A percentile compares a stretch with the other conserved stretches of the same genome.
Evolutionary conservation across 225 moss, liverwort and hornwort genomes (phyloP).

Genomic region (Bryoerythrophyllum caledonicum): DNA sequence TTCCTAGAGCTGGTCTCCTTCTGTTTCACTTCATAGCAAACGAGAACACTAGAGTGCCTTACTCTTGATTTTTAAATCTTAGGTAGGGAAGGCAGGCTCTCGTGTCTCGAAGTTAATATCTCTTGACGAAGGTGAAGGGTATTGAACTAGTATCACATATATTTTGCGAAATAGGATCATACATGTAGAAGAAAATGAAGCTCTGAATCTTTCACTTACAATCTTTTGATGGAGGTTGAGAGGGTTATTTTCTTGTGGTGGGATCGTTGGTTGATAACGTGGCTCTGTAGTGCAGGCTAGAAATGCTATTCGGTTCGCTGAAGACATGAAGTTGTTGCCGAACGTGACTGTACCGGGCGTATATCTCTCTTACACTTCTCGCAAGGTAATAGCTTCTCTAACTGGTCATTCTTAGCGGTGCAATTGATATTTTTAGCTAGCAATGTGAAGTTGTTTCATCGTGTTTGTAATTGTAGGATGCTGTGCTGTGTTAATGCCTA

Average conservation of each 20-base stretch:
- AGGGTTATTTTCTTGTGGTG: not conserved
- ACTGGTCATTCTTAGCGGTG: conserved; percentile 10
- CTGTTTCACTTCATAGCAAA: not conserved
- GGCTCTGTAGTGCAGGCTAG: conserved; percentile 45
- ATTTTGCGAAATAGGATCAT: not conserved
- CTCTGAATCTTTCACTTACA: not conserved
- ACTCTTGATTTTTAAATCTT: not conserved
- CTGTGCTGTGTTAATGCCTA: conserved; percentile 5
- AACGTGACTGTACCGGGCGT: conserved; percentile 81
- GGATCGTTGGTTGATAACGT: not conserved
- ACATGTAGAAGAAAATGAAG: conserved; percentile 4
- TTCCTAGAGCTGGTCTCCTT: not conserved
- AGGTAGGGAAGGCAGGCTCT: not conserved
- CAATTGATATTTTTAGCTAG: not conserved
- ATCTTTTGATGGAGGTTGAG: not conserved
- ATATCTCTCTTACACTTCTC: conserved; percentile 63
- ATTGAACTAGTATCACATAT: not conserved
- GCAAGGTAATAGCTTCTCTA: conserved; percentile 58
- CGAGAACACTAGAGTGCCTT: not conserved
- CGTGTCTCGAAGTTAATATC: not conserved
- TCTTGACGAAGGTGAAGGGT: not conserved
- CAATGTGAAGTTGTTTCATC: conserved; percentile 4
- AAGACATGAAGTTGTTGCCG: conserved; percentile 69
- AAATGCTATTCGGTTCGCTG: conserved; percentile 73
- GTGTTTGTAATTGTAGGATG: not conserved